Percentiles rank a stretch among this genome's conserved stretches.
Evolutionary conservation across 176 grass and related monocot genomes (phyloP).

Genomic region (Rhynchospora pubera): DNA sequence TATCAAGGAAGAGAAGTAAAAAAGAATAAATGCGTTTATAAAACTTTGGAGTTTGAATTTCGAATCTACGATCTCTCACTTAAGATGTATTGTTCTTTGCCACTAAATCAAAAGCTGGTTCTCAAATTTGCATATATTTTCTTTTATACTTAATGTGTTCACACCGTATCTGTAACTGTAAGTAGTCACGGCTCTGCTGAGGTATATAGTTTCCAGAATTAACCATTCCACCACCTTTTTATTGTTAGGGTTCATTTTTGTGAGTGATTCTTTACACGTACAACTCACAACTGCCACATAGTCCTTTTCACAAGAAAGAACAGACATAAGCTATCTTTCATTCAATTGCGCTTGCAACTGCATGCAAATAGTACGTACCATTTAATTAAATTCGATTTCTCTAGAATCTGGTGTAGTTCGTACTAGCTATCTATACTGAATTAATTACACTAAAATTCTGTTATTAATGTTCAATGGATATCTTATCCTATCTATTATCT

Average conservation of each 20-base stretch:
- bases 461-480: not conserved
- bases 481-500: not conserved
- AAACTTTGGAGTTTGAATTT: no score
- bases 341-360: not conserved
- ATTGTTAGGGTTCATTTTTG: not conserved
- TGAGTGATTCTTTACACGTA: not conserved
- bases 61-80: no score
- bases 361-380: no score
- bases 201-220: not conserved
- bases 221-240: not conserved
- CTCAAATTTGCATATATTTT: no score
- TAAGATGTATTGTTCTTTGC: no score
- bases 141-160: no score
- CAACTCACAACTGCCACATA: not conserved
- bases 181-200: not conserved
- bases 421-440: not conserved
- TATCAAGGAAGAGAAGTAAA: no score
- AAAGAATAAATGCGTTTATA: no score
- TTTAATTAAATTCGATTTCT: no score
- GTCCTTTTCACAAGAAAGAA: not conserved
- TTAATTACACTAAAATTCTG: not conserved
- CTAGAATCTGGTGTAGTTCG: no score
- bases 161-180: no score
- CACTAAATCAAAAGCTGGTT: no score
- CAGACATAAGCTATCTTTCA: not conserved